Conservation (phyloP, 1,284 basidiomycete species). For the Pyrrhoderma lamaoense region DNA sequence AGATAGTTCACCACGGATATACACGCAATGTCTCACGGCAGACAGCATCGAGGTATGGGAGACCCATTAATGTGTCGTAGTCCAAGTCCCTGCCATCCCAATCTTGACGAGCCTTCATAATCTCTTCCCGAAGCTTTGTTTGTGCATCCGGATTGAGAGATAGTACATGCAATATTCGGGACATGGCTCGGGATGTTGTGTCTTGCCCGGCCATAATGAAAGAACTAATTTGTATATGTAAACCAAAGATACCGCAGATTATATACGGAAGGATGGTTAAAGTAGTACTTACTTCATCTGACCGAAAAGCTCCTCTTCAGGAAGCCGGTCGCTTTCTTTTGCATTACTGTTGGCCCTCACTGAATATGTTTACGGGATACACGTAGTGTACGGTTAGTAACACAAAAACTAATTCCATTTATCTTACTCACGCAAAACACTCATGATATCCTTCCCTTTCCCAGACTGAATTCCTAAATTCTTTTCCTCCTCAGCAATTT, state of each 20-base stretch:
- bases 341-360: slow-evolving; percentile 28
- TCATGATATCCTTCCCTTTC: slow-evolving; percentile 29
- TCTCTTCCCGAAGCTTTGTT: slow-evolving; percentile 23
- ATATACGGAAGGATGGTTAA: neutral
- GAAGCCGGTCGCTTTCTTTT: slow-evolving; percentile 24
- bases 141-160: slow-evolving; percentile 23
- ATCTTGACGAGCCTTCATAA: slow-evolving; percentile 20
- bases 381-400: too few relatives aligned
- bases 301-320: slow-evolving; percentile 27
- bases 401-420: too few relatives aligned
- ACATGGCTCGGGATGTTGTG: slow-evolving; percentile 25
- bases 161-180: slow-evolving; percentile 24
- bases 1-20: slow-evolving; percentile 3
- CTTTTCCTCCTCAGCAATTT: slow-evolving; percentile 23
- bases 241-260: neutral
- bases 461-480: slow-evolving; percentile 24
- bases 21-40: slow-evolving; percentile 29
- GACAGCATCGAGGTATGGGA: slow-evolving; percentile 29
- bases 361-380: slow-evolving; percentile 8
- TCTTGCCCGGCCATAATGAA: slow-evolving; percentile 27
- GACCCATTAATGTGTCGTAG: slow-evolving; percentile 25
- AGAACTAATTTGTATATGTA: slow-evolving; percentile 19
- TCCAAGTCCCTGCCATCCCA: slow-evolving; percentile 22
- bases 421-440: slow-evolving; percentile 23
- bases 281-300: slow-evolving; percentile 27